phyloP scores from a whole-genome alignment of 2,329 filamentous ascomycete genomes.

The Epichloe sp. region DNA sequence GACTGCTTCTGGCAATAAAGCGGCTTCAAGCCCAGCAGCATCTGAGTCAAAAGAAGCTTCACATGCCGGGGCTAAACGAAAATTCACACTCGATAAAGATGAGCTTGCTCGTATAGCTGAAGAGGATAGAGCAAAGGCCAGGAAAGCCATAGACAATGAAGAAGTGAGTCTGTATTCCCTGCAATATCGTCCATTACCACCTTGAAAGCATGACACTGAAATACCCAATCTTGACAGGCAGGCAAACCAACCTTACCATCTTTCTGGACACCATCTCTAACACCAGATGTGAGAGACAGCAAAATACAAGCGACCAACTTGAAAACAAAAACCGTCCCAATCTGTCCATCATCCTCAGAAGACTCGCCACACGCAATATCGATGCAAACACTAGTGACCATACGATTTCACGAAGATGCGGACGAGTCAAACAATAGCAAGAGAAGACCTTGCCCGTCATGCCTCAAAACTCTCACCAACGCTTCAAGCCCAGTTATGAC shows the following conservation, averaged over 20 bases:
- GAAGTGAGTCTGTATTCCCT: constrained; percentile 32
- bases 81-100: constrained; percentile 61
- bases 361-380: constrained; percentile 60
- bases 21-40: constrained; percentile 14
- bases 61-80: constrained; percentile 44
- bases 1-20: constrained; percentile 25
- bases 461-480: constrained; percentile 72
- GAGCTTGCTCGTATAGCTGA: constrained; percentile 58
- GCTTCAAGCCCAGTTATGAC: constrained; percentile 69
- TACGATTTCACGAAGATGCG: constrained; percentile 64
- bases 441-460: constrained; percentile 60
- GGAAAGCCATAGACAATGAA: constrained; percentile 58
- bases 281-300: constrained; percentile 38
- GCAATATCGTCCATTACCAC: neutral
- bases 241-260: constrained; percentile 61
- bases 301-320: constrained; percentile 44
- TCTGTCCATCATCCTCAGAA: constrained; percentile 62
- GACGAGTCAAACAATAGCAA: constrained; percentile 31
- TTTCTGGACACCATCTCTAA: constrained; percentile 86
- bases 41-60: neutral
- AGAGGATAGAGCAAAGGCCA: constrained; percentile 57
- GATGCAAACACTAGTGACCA: constrained; percentile 61
- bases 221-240: constrained; percentile 35
- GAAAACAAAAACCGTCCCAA: constrained; percentile 51
- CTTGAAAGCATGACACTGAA: constrained; percentile 2